Evolutionary conservation across 2,329 filamentous ascomycete species (phyloP).

Genomic region (Diaporthe humulicola): DNA sequence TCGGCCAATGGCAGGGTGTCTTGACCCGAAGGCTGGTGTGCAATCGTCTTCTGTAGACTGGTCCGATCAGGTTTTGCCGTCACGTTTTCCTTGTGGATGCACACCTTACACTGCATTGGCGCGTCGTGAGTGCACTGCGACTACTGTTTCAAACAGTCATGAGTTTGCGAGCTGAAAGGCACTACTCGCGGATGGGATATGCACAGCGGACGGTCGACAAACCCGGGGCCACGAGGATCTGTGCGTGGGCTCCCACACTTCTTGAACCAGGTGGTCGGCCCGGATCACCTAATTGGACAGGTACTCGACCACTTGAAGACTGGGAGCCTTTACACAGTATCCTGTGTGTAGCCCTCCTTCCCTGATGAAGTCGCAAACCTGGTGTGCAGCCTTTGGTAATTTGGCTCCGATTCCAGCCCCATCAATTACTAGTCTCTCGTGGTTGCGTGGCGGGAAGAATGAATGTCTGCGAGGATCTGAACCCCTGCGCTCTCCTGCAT

Average conservation of each 20-base stretch:
- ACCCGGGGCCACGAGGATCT: constrained; percentile 24
- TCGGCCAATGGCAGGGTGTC: constrained; percentile 31
- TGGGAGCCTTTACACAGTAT: too few species aligned
- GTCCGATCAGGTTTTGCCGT: neutral
- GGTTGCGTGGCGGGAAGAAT: neutral
- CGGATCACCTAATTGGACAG: neutral
- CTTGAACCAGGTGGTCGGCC: neutral
- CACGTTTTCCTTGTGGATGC: neutral
- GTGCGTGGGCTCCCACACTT: neutral
- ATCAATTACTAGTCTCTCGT: neutral
- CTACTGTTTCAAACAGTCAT: constrained; percentile 14
- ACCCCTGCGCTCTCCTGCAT: constrained; percentile 18
- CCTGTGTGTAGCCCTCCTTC: neutral
- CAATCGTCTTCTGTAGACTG: constrained; percentile 2
- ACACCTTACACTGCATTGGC: constrained; percentile 15
- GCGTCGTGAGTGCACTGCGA: constrained; percentile 28
- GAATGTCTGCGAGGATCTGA: neutral
- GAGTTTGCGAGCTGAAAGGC: constrained; percentile 23
- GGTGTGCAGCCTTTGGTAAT: neutral
- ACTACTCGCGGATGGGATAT: neutral
- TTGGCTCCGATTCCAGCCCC: neutral
- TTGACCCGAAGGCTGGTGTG: constrained; percentile 35
- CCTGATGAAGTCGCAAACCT: neutral
- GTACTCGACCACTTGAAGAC: neutral
- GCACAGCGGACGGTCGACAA: neutral